Percentiles rank a stretch among this genome's conserved stretches.
Conservation (phyloP, 2,329 filamentous ascomycete genomes). For the Aspergillus ibericus region DNA sequence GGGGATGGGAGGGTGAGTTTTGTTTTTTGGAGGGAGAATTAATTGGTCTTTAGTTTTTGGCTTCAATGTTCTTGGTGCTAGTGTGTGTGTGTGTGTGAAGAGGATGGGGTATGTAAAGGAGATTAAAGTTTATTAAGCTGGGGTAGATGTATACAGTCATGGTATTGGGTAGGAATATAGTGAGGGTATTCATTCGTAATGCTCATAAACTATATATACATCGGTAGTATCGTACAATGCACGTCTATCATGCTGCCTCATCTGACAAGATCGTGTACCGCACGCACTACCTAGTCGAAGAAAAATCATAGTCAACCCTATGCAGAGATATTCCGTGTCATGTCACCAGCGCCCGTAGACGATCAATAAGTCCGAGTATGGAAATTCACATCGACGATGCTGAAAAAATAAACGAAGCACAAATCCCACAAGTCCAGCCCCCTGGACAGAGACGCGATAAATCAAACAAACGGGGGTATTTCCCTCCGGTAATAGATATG, state of each 20-base stretch:
- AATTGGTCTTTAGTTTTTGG: too few species aligned
- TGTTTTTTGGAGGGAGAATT: constrained; percentile 1
- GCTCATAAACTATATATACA: too few species aligned
- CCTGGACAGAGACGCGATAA: neutral
- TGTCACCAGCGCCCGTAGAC: constrained; percentile 5
- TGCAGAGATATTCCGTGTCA: neutral
- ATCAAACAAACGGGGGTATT: neutral
- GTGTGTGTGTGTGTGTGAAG: too few species aligned
- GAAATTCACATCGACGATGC: constrained; percentile 3
- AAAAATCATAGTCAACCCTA: constrained; percentile 1
- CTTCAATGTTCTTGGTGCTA: too few species aligned
- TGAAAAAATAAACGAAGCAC: neutral
- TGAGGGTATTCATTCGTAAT: too few species aligned
- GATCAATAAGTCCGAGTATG: constrained; percentile 2
- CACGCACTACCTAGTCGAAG: neutral
- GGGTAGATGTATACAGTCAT: too few species aligned
- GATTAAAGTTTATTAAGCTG: too few species aligned
- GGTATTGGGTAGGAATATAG: too few species aligned
- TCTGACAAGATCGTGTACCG: neutral
- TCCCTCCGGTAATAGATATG: constrained; percentile 4
- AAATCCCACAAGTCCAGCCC: neutral
- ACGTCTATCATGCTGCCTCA: neutral
- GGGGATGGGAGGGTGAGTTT: constrained; percentile 7
- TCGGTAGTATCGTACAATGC: neutral
- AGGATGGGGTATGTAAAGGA: too few species aligned